phyloP scores from a whole-genome alignment of 495 filamentous ascomycete genomes.

The Polyplosphaeria fusca region DNA sequence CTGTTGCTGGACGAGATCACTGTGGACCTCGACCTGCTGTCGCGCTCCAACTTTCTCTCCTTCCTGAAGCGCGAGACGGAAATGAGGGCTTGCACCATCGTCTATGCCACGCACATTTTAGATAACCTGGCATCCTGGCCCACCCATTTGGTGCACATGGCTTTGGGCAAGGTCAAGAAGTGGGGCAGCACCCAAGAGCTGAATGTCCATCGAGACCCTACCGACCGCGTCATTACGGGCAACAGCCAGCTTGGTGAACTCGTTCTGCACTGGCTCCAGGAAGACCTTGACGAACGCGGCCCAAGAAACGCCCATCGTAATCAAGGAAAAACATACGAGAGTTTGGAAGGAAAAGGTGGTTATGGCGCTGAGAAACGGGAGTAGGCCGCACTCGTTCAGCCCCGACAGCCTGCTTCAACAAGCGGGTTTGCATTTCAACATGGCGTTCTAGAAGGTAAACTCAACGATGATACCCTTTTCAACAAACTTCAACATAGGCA shows the following conservation, averaged over 20 bases:
- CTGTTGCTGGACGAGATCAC: constrained; percentile 95
- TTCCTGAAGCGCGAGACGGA: constrained; percentile 88
- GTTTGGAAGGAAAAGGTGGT: constrained; percentile 66
- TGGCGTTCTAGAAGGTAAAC: too few species aligned
- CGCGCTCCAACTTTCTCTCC: constrained; percentile 74
- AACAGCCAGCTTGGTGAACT: constrained; percentile 79
- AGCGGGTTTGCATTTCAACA: too few species aligned
- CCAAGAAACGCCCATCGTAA: constrained; percentile 60
- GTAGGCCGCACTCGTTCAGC: too few species aligned
- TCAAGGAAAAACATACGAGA: constrained; percentile 68
- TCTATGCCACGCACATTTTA: constrained; percentile 96
- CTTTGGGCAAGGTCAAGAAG: constrained; percentile 76
- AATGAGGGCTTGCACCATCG: constrained; percentile 76
- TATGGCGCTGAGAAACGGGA: constrained; percentile 83
- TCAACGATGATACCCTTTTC: too few species aligned
- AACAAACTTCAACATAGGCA: too few species aligned
- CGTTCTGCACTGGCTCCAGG: constrained; percentile 81
- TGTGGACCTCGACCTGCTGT: constrained; percentile 88
- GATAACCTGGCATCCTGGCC: constrained; percentile 93
- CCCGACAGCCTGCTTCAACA: too few species aligned
- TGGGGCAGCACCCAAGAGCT: constrained; percentile 68
- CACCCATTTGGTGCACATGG: constrained; percentile 93
- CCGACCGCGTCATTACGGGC: constrained; percentile 45
- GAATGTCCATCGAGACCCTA: constrained; percentile 36
- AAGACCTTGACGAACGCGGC: constrained; percentile 77